Evolutionary conservation across 345 rosid species (phyloP), one percentile per base, ranked within the genome.

Genomic region (Syzygium oleosum): DNA sequence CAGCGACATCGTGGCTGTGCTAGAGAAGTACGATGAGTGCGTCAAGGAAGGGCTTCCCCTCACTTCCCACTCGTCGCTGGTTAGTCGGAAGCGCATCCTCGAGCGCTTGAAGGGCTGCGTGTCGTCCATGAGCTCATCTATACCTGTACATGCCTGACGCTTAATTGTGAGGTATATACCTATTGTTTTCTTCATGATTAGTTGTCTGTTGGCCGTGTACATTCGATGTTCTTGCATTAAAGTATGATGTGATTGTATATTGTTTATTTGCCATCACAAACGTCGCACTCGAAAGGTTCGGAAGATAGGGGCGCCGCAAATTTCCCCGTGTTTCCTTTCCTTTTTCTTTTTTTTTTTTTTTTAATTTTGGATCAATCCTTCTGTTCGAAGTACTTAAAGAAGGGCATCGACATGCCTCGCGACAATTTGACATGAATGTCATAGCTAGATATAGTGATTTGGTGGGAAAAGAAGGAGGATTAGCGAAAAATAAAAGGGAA

Each of bases 31-130:
- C 73, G 98, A 98, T 23, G 98, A 94, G 83, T 95, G 99, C 85
- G 94, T 94, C 23, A 96, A 95, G 93, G 99, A 94, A 87, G 99
- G 99, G 12, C 93, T 96, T 84, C 99, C 99, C 56, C 93, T 96
- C 29, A 94, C 94, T 55, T 94, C 95, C 84, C 98, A 95, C 90
- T 93, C 95, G 51, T 92, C 95, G 56, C 93, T 96, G 29, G 94
- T 92, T 2, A 93, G 91, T 89, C 91, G 95, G 86, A 98, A 93
- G 27, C 93, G 84, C 59, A 94, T 97, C 87, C 87, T 97, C 49
- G 94, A 95, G 87, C 96, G 95, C 63, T 91, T 98, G 89, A 96
- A 93, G 88, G 94, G 95, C 84, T 96, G 99, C 84, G 93, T 93
- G 61, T 92, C 99, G 31, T 86, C 93, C 80, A 73, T 34, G 90